Conservation (phyloP, 1,284 basidiomycete genomes). For the Heterobasidion occidentale region DNA sequence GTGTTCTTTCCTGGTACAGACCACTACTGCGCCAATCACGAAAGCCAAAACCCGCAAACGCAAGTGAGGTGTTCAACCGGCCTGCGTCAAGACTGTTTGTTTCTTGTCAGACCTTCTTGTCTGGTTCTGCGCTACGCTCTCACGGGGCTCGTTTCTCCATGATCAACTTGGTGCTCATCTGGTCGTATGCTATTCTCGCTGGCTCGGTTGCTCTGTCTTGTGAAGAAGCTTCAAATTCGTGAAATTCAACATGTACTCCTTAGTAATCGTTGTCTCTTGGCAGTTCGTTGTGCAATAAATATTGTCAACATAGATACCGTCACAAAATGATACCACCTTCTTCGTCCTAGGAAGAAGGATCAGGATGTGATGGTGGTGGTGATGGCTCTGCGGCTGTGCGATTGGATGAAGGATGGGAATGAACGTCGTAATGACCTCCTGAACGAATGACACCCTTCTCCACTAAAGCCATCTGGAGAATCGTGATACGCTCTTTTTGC, state of each 20-base stretch:
- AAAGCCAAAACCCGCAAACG: background rate
- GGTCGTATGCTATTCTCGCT: no score
- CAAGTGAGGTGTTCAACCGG: background rate
- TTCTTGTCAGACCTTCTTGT: background rate
- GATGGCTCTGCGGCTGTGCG: background rate
- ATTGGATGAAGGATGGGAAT: background rate
- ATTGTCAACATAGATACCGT: background rate
- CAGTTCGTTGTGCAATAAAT: background rate
- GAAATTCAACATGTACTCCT: no score
- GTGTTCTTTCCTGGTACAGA: background rate
- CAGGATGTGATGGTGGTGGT: background rate
- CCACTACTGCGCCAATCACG: background rate
- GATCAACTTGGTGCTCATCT: no score
- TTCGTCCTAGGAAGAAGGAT: background rate
- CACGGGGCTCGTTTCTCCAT: no score
- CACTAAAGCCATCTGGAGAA: slow-evolving; percentile 53
- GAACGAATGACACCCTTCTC: slow-evolving; percentile 50
- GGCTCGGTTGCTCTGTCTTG: no score
- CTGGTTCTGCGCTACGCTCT: background rate
- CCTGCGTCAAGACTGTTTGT: background rate
- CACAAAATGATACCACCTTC: slow-evolving; percentile 2
- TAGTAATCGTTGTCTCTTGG: no score
- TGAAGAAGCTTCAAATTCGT: no score
- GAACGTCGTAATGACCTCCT: slow-evolving; percentile 34
- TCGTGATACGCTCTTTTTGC: slow-evolving; percentile 62